These are phyloP conservation scores for Chiua sp. DNA, from an alignment of 1,284 basidiomycete genomes.

Conservation along the genomic window DNA sequence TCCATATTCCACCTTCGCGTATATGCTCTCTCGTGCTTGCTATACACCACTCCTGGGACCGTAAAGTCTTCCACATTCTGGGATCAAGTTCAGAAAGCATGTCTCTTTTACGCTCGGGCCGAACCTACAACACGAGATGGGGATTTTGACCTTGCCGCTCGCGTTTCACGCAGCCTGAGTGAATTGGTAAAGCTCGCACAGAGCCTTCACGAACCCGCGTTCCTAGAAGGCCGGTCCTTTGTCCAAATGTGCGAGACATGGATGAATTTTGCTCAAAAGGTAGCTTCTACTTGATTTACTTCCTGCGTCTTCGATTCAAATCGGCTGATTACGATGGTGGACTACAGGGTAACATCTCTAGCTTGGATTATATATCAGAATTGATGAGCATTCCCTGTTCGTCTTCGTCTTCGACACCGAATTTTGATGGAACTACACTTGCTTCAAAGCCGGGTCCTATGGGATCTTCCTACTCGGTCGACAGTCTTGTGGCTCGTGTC, in stretches of 20 bases:
- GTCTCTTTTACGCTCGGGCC: constrained; percentile 44
- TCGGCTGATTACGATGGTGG: not conserved
- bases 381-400: constrained; percentile 39
- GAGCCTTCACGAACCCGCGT: constrained; percentile 37
- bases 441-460: not conserved
- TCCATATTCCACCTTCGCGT: constrained; percentile 53
- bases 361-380: constrained; percentile 53
- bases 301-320: not conserved
- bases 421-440: not conserved
- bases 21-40: constrained; percentile 53
- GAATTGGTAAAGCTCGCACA: constrained; percentile 47
- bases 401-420: constrained; percentile 7
- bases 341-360: constrained; percentile 52
- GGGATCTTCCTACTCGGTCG: constrained; percentile 17
- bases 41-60: constrained; percentile 47
- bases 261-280: constrained; percentile 58
- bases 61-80: constrained; percentile 59
- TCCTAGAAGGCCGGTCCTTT: constrained; percentile 57
- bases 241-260: constrained; percentile 69
- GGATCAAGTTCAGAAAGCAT: constrained; percentile 65
- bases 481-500: constrained; percentile 22
- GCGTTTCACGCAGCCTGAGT: constrained; percentile 48
- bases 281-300: constrained; percentile 22
- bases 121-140: constrained; percentile 36
- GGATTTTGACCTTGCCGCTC: constrained; percentile 31